These are phyloP conservation scores for Luffa aegyptiaca DNA, from an alignment of 306 rosid species.

Conservation along the genomic window DNA sequence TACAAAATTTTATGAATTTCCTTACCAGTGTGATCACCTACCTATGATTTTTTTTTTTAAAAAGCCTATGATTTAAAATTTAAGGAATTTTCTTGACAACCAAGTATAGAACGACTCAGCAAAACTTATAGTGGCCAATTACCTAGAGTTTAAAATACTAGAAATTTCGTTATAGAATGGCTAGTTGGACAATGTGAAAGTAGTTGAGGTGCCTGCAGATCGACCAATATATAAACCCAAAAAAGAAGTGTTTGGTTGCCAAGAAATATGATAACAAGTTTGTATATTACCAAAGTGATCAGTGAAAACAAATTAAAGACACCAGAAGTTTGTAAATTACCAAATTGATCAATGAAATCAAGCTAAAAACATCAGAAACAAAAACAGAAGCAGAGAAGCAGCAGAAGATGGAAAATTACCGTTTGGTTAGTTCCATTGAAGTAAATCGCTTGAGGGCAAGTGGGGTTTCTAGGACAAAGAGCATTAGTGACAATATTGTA, in stretches of 20 bases:
- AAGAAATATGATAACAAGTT: neutral
- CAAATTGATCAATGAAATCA: neutral
- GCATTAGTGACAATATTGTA: slow-evolving; percentile 50
- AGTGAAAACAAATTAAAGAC: neutral
- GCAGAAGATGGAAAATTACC: slow-evolving; percentile 11
- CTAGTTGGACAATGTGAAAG: no score
- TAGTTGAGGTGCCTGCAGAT: no score
- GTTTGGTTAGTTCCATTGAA: slow-evolving; percentile 63
- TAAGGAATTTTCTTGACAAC: no score
- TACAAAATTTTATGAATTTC: no score
- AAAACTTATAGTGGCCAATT: no score
- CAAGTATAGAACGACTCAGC: no score
- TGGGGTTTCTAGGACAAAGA: slow-evolving; percentile 36
- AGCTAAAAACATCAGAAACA: neutral
- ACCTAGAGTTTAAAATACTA: no score
- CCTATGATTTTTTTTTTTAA: no score
- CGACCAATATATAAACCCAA: no score
- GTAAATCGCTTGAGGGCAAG: slow-evolving; percentile 61
- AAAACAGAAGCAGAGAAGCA: neutral
- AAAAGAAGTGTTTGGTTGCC: neutral
- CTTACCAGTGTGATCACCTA: no score
- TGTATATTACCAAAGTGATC: neutral
- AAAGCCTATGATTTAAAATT: no score
- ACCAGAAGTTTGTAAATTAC: neutral
- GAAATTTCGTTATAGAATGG: no score